Base-by-base conservation (phyloP, 2,329 filamentous ascomycete species). In the Hymenoscyphus albidus region DNA sequence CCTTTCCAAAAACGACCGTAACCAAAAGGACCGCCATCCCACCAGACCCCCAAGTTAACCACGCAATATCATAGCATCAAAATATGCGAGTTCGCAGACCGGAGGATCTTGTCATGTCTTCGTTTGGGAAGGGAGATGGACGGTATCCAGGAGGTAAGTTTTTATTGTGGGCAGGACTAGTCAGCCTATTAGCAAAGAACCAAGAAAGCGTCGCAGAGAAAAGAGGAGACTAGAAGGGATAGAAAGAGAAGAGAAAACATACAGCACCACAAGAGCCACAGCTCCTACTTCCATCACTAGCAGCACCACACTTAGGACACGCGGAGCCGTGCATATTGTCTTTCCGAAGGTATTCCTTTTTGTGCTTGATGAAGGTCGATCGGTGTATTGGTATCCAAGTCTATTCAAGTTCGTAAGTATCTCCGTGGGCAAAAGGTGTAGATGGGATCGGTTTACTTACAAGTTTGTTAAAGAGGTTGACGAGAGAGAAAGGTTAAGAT, bases 211-310 rank as follows among this genome's bases (percentile, higher is more conserved):
- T 27, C 27, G 27, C 27, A 27, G 27, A 27, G 27, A 27, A 27
- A 2, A 3, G 27, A 27, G 27, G 27, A 27, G 27, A 27, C 27
- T 27, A 13, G 13, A 48, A 56, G 54, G 6, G 58, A 27, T 13
- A 22, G 9, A 27, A 42, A 38, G 55, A 42, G 44, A 63, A 48
- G 58, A 48, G 38, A 58, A 35, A 32, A 68, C 72, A 59, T 65
- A 74, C 72, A 70, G 71, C 71, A 63, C 72, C 72, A 54, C 72
- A 74, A 59, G 65, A 67, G 31, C 64, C 62, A 58, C 72, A 74
- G 63, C 67, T 71, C 71, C 73, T 74, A 18, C 48, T 57, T 39
- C 70, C 69, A 42, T 71, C 66, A 58, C 64, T 54, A 7, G 67
- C 55, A 27, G 70, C 70, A 61, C 72, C 71, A 60, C 72, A 73